Evolutionary conservation across 2,329 filamentous ascomycete species (phyloP).

Genomic region (Fusarium lyarnte): DNA sequence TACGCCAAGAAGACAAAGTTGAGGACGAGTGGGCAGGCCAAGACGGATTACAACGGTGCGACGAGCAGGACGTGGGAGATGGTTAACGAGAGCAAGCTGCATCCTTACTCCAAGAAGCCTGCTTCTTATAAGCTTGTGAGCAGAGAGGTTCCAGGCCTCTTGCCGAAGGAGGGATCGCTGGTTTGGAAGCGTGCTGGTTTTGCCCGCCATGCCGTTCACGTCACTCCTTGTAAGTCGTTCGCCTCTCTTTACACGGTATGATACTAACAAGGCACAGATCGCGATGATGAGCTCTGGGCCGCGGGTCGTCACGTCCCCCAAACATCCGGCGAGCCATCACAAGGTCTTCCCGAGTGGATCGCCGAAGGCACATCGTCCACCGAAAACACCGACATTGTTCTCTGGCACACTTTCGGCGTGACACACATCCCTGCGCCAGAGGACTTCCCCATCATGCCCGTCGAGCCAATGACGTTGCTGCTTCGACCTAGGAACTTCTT

Average conservation of each 20-base stretch:
- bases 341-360: constrained; percentile 81
- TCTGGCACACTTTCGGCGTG: constrained; percentile 94
- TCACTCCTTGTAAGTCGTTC: constrained; percentile 78
- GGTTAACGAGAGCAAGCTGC: constrained; percentile 82
- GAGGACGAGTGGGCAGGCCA: constrained; percentile 72
- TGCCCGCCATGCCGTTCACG: constrained; percentile 85
- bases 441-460: constrained; percentile 93
- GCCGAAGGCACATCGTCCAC: constrained; percentile 73
- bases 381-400: constrained; percentile 84
- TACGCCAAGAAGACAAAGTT: constrained; percentile 86
- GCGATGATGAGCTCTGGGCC: constrained; percentile 83
- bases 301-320: constrained; percentile 89
- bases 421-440: constrained; percentile 91
- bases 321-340: constrained; percentile 80
- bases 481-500: constrained; percentile 87
- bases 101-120: constrained; percentile 86
- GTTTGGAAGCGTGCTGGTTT: constrained; percentile 93
- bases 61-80: constrained; percentile 92
- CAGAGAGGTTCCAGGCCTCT: constrained; percentile 78
- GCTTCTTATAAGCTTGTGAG: constrained; percentile 90
- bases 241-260: fast-evolving
- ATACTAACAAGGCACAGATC: constrained; percentile 59
- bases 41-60: constrained; percentile 82
- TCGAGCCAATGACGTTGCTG: constrained; percentile 83
- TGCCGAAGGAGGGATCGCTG: constrained; percentile 82